Evolutionary conservation across 2,329 filamentous ascomycete genomes (phyloP), one percentile per base, ranked within the genome.

Genomic region (Cercospora sp.): DNA sequence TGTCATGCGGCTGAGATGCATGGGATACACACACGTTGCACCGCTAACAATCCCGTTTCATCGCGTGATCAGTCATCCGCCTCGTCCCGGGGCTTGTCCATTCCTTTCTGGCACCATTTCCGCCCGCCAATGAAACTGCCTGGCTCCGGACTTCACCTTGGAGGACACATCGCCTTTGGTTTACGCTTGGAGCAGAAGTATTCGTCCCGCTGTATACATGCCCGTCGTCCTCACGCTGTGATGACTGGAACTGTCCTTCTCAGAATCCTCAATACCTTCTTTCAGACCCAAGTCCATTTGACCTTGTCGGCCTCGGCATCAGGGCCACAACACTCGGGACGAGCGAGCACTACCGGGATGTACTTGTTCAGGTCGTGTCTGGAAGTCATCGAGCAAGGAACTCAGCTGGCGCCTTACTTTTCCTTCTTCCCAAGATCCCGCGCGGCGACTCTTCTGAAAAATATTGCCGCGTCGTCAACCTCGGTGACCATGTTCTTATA

Each of bases 1-100:
- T n/a, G 28, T 36, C 45, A 57, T 63, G 61, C 61, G 48, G 45
- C 61, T 63, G 62, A 64, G 48, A 40, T 57, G 62, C 48, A 64
- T 23, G 45, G 5, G 61, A 28, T 26, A 20, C 10, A 42, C n/a
- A 51, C 55, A 33, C 23, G 12, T 58, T 40, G 33, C 33, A 16
- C 33, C 33, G 33, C 33, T 36, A 13, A 36, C 10, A 3, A 33
- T 33, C 31, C 31, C 31, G 31, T 4, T 51, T 6, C 18, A 42
- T 60, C 58, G 58, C 60, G 10, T 64, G 62, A 64, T 42, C 18
- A 40, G 57, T 55, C 51, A 64, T 31, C 28, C 51, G 48, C 23
- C 33, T 64, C 62, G 40, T 58, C 23, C 28, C 20, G 48, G 28
- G 51, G 51, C 40, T 36, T 62, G 36, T 16, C n/a, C 62, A 40